Evolutionary conservation across 805 yeast species (phyloP).

Genomic region (Saccharomycopsis guyanensis): DNA sequence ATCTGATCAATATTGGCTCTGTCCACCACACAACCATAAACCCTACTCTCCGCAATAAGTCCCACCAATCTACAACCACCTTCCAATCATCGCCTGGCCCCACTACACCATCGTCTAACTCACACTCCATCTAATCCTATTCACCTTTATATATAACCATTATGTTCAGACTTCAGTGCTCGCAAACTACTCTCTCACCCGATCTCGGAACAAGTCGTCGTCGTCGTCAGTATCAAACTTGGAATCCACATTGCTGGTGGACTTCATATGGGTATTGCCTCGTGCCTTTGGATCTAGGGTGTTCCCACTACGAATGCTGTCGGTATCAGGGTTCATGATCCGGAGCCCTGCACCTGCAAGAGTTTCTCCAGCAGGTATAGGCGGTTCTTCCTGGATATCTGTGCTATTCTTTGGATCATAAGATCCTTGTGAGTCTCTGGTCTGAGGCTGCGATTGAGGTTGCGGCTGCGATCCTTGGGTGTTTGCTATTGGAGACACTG

Average conservation of each 20-base stretch:
- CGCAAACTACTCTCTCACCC: conserved; percentile 6
- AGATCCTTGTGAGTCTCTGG: not conserved
- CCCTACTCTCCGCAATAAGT: too few relatives aligned
- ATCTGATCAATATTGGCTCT: too few relatives aligned
- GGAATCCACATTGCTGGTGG: not conserved
- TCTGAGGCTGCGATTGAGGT: not conserved
- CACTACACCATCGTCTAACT: too few relatives aligned
- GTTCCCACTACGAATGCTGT: conserved; percentile 2
- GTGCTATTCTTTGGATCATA: not conserved
- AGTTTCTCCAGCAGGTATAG: not conserved
- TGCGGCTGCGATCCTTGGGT: not conserved
- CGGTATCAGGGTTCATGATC: conserved; percentile 20
- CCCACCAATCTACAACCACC: too few relatives aligned
- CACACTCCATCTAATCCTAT: too few relatives aligned
- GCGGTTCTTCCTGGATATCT: not conserved
- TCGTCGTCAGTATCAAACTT: not conserved
- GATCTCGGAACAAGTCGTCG: conserved; percentile 5
- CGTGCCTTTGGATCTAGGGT: not conserved
- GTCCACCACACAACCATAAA: too few relatives aligned
- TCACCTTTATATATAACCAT: too few relatives aligned
- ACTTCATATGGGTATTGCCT: conserved; percentile 1
- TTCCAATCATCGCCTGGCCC: too few relatives aligned
- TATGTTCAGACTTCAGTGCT: too few relatives aligned
- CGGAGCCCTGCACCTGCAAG: conserved; percentile 13
- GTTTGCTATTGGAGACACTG: not conserved